A percentile compares a stretch with the other conserved stretches of the same genome.
phyloP scores from a whole-genome alignment of 1,284 basidiomycete genomes.

The Boletus smithii region DNA sequence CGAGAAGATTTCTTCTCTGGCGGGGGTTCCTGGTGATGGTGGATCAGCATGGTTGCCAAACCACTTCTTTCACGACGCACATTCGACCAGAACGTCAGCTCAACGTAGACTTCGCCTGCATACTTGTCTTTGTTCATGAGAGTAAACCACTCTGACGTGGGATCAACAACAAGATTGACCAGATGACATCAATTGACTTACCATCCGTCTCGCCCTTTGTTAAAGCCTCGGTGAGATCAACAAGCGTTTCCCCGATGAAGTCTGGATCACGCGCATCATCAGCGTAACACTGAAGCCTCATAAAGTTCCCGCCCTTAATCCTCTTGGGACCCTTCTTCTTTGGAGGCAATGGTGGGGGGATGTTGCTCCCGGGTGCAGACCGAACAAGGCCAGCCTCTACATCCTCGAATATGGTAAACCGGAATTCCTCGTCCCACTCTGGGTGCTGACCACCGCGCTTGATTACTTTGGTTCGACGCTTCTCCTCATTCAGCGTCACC shows the following conservation, averaged over 20 bases:
- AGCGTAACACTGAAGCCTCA: slow-evolving; percentile 88
- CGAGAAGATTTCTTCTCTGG: slow-evolving; percentile 64
- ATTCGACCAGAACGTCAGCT: slow-evolving; percentile 94
- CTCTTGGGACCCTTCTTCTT: slow-evolving; percentile 52
- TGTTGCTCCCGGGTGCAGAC: slow-evolving; percentile 46
- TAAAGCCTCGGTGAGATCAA: slow-evolving; percentile 87
- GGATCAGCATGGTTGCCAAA: slow-evolving; percentile 8
- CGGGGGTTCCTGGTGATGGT: slow-evolving; percentile 55
- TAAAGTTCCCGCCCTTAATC: slow-evolving; percentile 70
- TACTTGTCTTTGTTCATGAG: slow-evolving; percentile 89
- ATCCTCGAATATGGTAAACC: slow-evolving; percentile 88
- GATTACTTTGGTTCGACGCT: slow-evolving; percentile 83
- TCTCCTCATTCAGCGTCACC: slow-evolving; percentile 76
- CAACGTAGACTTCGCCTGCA: slow-evolving; percentile 89
- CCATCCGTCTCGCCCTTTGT: slow-evolving; percentile 97
- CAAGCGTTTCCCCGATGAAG: slow-evolving; percentile 87
- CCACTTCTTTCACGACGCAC: slow-evolving; percentile 50
- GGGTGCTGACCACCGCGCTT: slow-evolving; percentile 97
- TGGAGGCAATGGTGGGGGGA: slow-evolving; percentile 62
- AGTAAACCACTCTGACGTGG: slow-evolving; percentile 84
- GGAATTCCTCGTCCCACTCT: slow-evolving; percentile 97
- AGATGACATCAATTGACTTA: slow-evolving; percentile 39
- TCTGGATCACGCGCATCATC: slow-evolving; percentile 95
- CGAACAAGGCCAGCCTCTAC: slow-evolving; percentile 60
- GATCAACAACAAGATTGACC: slow-evolving; percentile 10